Percentiles rank a stretch among this genome's conserved stretches.
These are phyloP conservation scores for Baudoinia panamericana DNA, from an alignment of 495 filamentous ascomycete genomes.

Conservation along the genomic window DNA sequence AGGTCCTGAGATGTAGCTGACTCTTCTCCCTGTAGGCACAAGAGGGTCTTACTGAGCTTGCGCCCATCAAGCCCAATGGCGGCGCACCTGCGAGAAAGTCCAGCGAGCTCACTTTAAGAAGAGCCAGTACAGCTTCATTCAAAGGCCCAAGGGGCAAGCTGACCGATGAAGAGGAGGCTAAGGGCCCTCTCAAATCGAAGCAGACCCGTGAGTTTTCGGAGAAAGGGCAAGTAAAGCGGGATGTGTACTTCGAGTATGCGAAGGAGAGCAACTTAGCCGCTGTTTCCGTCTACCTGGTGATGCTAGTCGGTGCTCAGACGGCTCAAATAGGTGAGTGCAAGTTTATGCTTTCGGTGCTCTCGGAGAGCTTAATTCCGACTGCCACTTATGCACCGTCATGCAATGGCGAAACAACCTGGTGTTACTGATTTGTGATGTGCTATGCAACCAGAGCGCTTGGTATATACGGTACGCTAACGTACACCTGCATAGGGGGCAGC, in stretches of 20 bases:
- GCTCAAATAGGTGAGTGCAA: slow-evolving; percentile 50
- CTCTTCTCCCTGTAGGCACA: too few species aligned
- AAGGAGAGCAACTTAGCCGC: slow-evolving; percentile 83
- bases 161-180: slow-evolving; percentile 55
- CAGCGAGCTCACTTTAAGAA: slow-evolving; percentile 60
- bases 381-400: too few species aligned
- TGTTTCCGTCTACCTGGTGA: slow-evolving; percentile 65
- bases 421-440: too few species aligned
- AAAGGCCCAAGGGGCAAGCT: slow-evolving; percentile 69
- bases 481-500: slow-evolving; percentile 43
- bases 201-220: slow-evolving; percentile 77
- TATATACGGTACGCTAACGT: slow-evolving; percentile 18
- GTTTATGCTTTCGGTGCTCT: not conserved
- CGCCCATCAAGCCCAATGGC: slow-evolving; percentile 47
- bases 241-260: slow-evolving; percentile 50
- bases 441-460: too few species aligned
- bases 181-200: slow-evolving; percentile 45
- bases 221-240: slow-evolving; percentile 96
- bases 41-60: slow-evolving; percentile 53
- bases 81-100: slow-evolving; percentile 37
- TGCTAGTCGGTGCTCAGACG: slow-evolving; percentile 66
- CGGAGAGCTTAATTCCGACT: too few species aligned
- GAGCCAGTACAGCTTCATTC: slow-evolving; percentile 86
- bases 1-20: too few species aligned
- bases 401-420: too few species aligned